A percentile compares a stretch with the other conserved stretches of the same genome.
Evolutionary conservation across 306 rosid species (phyloP).

Genomic region (Pterocarpus santalinus): DNA sequence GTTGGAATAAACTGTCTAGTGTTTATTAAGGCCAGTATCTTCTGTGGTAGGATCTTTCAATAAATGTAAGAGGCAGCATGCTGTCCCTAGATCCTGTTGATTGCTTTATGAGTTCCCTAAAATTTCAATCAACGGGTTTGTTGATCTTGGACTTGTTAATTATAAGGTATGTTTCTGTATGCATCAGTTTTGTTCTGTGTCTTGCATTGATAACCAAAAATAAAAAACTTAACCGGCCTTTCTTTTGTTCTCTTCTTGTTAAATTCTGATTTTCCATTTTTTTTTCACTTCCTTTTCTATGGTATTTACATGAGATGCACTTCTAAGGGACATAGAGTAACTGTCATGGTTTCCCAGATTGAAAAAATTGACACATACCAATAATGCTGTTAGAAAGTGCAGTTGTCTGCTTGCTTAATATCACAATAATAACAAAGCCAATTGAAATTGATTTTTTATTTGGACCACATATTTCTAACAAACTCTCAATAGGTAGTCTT

Average conservation of each 20-base stretch:
- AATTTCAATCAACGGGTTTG: not conserved
- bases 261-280: not conserved
- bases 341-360: not conserved
- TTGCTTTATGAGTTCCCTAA: conserved; percentile 4
- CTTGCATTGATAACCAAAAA: not conserved
- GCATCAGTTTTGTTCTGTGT: not conserved
- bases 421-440: not conserved
- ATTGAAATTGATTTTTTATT: conserved; percentile 15
- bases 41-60: conserved; percentile 24
- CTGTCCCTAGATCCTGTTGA: conserved; percentile 27
- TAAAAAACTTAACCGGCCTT: not conserved
- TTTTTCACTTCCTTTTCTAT: not conserved
- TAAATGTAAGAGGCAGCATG: conserved; percentile 38
- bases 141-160: conserved; percentile 1
- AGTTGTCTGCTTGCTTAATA: not conserved
- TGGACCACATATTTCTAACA: not conserved
- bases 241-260: not conserved
- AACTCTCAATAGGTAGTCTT: not conserved
- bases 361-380: conserved; percentile 13
- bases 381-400: not conserved
- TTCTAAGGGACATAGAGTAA: not conserved
- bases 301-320: not conserved
- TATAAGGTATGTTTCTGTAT: conserved; percentile 17
- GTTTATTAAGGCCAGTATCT: conserved; percentile 16
- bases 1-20: conserved; percentile 25